Conservation (phyloP, 176 grass and related monocot genomes). For the Musa troglodytarum region DNA sequence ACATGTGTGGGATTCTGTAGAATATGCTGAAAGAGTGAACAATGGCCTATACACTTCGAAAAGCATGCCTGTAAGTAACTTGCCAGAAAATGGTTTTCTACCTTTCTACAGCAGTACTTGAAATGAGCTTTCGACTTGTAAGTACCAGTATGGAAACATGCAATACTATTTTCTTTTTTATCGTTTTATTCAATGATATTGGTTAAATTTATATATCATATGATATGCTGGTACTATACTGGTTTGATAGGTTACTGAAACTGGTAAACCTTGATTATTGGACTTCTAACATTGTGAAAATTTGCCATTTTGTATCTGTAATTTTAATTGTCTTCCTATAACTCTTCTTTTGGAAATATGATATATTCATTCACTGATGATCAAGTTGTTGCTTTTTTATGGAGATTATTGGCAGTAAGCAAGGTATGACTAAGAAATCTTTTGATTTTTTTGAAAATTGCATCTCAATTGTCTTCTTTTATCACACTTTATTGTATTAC, state of each 20-base stretch:
- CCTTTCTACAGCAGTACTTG: background rate
- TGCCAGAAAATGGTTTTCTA: background rate
- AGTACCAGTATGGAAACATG: too few relatives aligned
- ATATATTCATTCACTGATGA: background rate
- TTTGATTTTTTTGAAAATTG: background rate
- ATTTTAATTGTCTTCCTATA: background rate
- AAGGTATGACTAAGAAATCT: background rate
- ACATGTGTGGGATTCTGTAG: constrained; percentile 30
- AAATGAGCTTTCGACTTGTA: background rate
- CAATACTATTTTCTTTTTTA: too few relatives aligned
- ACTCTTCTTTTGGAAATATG: background rate
- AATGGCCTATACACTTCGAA: constrained; percentile 31
- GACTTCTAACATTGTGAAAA: too few relatives aligned
- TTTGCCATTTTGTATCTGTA: too few relatives aligned
- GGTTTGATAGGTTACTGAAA: too few relatives aligned
- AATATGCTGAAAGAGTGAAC: constrained; percentile 27
- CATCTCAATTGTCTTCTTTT: background rate
- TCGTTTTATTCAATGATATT: too few relatives aligned
- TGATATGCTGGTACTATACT: too few relatives aligned
- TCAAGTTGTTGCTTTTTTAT: background rate
- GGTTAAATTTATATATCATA: too few relatives aligned
- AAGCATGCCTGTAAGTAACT: constrained; percentile 58
- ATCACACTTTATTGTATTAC: background rate
- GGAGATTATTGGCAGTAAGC: background rate
- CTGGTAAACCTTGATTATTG: too few relatives aligned